Base-by-base conservation (phyloP, 2,329 filamentous ascomycete genomes). In the Diaporthe aspalathi region DNA sequence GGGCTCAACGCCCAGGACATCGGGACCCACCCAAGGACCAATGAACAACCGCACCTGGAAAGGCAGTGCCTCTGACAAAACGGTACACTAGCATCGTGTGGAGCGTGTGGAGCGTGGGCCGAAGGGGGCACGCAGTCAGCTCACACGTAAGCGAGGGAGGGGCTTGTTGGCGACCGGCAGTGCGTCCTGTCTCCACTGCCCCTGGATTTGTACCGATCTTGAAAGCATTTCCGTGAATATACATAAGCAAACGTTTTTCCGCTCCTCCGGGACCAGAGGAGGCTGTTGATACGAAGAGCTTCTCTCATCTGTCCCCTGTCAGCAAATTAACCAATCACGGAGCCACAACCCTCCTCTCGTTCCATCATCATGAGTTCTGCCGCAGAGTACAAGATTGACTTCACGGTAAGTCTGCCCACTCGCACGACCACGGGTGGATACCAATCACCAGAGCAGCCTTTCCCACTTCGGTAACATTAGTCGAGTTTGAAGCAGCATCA, bases 361-460 rank as follows among this genome's bases (percentile, higher is more conserved):
- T 8, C n/a, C 20, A 27, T 11, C 66, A 68, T 27, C 40, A 68
- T 68, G 66, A 27, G 14, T 66, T 66, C 62, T 4, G 29, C n/a
- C 29, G 47, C 24, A 8, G 66, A 68, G 5, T 68, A 57, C 29
- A 68, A 57, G 16, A 45, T 68, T 8, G 35, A 35, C 5, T 57
- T 68, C 53, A 68, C 52, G 66, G 66, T 68, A 11, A 68, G 66
- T 57, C 38, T 12, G 7, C 14, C n/a, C n/a, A n/a, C n/a, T n/a
- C n/a, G n/a, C n/a, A n/a, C n/a, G n/a, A n/a, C 8, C 7, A 0
- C 22, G 22, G 11, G 24, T n/a, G 27, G 27, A 32, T 1, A 22
- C 27, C n/a, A 49, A 11, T 17, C 16, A 8, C 3, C 17, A 22
- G 27, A 63, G 9, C 24, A 16, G 27, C 6, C 12, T 32, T 17